These are phyloP conservation scores for Eucalyptus decipiens DNA, from an alignment of 345 rosid species.

Conservation along the genomic window DNA sequence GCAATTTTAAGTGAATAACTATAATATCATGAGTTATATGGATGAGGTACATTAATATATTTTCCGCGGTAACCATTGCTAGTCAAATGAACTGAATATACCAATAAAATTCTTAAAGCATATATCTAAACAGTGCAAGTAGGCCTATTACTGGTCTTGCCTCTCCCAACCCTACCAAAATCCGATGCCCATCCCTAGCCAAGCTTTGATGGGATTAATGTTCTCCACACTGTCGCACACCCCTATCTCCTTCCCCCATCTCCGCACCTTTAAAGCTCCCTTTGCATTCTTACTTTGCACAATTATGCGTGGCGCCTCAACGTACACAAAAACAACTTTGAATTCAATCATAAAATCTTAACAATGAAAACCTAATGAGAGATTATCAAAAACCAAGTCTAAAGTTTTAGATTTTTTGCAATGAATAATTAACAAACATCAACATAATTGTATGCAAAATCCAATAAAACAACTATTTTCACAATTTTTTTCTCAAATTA, in stretches of 20 bases:
- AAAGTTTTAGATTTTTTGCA: neutral
- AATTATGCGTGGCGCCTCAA: neutral
- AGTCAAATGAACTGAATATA: neutral
- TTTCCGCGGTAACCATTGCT: neutral
- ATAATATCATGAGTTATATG: neutral
- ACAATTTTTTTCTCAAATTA: neutral
- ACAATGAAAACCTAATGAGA: neutral
- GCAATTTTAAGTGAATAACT: neutral
- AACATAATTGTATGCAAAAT: neutral
- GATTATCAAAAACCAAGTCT: neutral
- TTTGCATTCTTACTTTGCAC: neutral
- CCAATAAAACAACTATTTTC: neutral
- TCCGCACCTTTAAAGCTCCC: neutral
- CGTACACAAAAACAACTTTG: neutral
- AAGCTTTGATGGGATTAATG: neutral
- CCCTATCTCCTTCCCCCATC: neutral
- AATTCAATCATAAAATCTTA: neutral
- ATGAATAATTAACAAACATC: neutral
- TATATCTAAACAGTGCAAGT: neutral
- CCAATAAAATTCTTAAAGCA: neutral
- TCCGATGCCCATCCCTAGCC: neutral
- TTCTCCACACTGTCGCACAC: fast-evolving
- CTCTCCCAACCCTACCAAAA: neutral
- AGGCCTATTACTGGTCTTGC: neutral
- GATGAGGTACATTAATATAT: neutral